phyloP scores from a whole-genome alignment of 225 moss, liverwort and hornwort genomes.

The Straminergon stramineum region DNA sequence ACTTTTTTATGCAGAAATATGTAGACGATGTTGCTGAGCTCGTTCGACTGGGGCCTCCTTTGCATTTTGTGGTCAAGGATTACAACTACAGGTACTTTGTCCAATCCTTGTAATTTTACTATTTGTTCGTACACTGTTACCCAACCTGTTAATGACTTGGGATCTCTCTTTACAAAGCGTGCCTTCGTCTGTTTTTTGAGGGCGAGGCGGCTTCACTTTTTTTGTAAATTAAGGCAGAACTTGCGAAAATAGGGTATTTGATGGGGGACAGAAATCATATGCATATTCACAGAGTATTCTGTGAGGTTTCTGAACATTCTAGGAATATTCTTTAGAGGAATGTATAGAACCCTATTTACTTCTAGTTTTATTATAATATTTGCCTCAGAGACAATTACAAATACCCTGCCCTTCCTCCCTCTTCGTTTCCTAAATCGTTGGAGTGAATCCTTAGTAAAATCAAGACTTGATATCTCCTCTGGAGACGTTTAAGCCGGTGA shows the following conservation, averaged over 20 bases:
- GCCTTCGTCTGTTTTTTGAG: not conserved
- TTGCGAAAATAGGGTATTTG: not conserved
- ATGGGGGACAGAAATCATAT: not conserved
- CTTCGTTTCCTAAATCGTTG: not conserved
- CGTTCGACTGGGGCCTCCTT: conserved; percentile 39
- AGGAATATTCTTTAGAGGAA: not conserved
- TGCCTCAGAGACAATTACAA: not conserved
- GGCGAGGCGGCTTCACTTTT: not conserved
- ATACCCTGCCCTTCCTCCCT: too few relatives aligned
- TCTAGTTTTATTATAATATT: not conserved
- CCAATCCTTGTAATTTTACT: not conserved
- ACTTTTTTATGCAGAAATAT: conserved; percentile 21
- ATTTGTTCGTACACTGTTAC: not conserved
- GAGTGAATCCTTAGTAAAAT: not conserved
- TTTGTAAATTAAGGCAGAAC: not conserved
- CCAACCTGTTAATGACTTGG: not conserved
- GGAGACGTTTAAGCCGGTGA: not conserved
- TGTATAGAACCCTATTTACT: not conserved
- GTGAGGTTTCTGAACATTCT: not conserved
- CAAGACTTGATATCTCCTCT: not conserved
- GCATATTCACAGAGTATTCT: not conserved
- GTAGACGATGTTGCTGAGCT: conserved; percentile 23
- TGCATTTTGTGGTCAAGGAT: conserved; percentile 46
- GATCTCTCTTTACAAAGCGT: not conserved
- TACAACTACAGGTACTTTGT: conserved; percentile 41